Evolutionary conservation across 495 filamentous ascomycete genomes (phyloP).

Genomic region (Hypoxylon fragiforme): DNA sequence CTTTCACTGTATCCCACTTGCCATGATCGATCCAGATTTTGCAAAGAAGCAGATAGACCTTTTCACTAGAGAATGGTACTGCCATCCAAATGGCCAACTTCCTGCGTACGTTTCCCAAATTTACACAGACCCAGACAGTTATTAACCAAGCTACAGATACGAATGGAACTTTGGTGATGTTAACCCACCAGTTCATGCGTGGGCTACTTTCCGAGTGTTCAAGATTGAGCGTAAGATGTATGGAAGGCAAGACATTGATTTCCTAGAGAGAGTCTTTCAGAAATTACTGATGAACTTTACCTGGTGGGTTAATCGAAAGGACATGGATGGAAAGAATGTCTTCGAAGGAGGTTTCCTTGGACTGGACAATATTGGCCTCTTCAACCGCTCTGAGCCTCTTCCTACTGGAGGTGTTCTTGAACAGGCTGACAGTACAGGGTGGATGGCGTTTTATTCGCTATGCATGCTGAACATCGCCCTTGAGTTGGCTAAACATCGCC

Average conservation of each 20-base stretch:
- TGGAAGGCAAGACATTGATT: slow-evolving; percentile 90
- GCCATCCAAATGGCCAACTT: slow-evolving; percentile 96
- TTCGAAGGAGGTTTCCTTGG: slow-evolving; percentile 98
- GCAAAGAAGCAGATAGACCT: slow-evolving; percentile 97
- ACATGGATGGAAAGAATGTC: slow-evolving; percentile 89
- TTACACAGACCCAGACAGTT: not conserved
- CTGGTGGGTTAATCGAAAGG: slow-evolving; percentile 98
- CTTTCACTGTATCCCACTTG: slow-evolving; percentile 92
- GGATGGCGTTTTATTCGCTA: slow-evolving; percentile 97
- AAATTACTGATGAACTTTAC: slow-evolving; percentile 96
- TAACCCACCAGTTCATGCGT: slow-evolving; percentile 95
- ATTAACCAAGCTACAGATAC: slow-evolving; percentile 57
- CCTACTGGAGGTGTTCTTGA: slow-evolving; percentile 92
- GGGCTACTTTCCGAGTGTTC: slow-evolving; percentile 92
- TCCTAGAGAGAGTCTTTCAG: slow-evolving; percentile 94
- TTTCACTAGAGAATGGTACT: slow-evolving; percentile 97
- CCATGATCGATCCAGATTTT: slow-evolving; percentile 97
- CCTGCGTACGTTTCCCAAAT: slow-evolving; percentile 48
- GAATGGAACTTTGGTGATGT: slow-evolving; percentile 99
- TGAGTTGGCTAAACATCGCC: slow-evolving; percentile 89
- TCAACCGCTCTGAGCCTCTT: slow-evolving; percentile 96
- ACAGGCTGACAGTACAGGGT: slow-evolving; percentile 95
- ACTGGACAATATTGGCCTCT: slow-evolving; percentile 93
- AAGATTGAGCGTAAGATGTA: slow-evolving; percentile 99
- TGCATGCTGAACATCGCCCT: slow-evolving; percentile 96